Conservation (phyloP, 768 basidiomycete genomes). For the Leccinum sublutescens region DNA sequence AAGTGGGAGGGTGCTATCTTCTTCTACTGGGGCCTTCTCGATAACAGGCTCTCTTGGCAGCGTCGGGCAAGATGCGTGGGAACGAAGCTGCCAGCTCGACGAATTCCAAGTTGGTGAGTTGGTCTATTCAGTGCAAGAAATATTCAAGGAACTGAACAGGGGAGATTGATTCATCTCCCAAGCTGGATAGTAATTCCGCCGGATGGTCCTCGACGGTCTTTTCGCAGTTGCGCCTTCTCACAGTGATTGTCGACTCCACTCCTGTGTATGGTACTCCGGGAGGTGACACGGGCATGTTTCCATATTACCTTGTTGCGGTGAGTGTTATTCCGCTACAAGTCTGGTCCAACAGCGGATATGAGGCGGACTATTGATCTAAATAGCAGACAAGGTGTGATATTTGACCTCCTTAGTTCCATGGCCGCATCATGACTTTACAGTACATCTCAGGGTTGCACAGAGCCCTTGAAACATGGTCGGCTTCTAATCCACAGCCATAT, state of each 20-base stretch:
- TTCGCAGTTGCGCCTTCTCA: neutral
- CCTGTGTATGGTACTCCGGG: neutral
- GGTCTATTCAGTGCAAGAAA: neutral
- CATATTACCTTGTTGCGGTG: neutral
- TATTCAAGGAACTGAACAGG: neutral
- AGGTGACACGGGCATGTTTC: neutral
- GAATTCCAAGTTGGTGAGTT: neutral
- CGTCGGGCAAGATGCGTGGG: neutral
- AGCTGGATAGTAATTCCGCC: neutral
- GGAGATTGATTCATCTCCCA: neutral
- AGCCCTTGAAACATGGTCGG: neutral
- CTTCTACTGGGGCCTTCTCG: neutral
- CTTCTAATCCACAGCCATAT: neutral
- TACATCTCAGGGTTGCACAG: neutral
- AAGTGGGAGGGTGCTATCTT: neutral
- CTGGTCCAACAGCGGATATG: neutral
- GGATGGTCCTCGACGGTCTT: neutral
- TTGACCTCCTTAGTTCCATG: too few species aligned
- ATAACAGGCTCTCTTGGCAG: neutral
- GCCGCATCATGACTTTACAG: neutral
- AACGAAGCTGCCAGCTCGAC: neutral
- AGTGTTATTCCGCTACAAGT: neutral
- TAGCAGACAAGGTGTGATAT: neutral
- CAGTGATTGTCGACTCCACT: too few species aligned
- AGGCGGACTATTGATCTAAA: neutral